These are phyloP conservation scores for Athelia psychrophila DNA, from an alignment of 1,284 basidiomycete genomes.

Conservation along the genomic window DNA sequence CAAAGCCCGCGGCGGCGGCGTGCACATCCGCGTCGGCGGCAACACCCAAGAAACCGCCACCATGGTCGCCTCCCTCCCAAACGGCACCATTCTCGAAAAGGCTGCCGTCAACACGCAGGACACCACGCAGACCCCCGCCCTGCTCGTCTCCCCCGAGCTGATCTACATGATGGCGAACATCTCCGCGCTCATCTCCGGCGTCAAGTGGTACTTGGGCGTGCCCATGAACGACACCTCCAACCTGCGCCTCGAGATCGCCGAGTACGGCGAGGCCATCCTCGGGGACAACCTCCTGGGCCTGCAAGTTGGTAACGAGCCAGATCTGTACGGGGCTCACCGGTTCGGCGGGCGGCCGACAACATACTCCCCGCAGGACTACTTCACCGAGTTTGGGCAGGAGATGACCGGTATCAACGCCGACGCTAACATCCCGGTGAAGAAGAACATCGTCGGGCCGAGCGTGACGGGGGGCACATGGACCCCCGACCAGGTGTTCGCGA, in stretches of 20 bases:
- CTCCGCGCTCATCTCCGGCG: constrained; percentile 33
- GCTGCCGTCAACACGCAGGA: constrained; percentile 28
- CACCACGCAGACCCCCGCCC: constrained; percentile 33
- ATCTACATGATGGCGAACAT: constrained; percentile 41
- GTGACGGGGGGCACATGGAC: constrained; percentile 50
- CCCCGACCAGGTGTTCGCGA: constrained; percentile 52
- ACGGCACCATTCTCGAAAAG: constrained; percentile 37
- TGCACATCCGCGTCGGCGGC: constrained; percentile 69
- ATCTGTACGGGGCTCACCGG: constrained; percentile 46
- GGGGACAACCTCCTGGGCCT: constrained; percentile 58
- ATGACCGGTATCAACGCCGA: constrained; percentile 39
- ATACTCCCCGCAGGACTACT: constrained; percentile 40
- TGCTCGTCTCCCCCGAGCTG: constrained; percentile 39
- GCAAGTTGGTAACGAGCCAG: constrained; percentile 71
- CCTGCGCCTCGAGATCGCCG: constrained; percentile 52
- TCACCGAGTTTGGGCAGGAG: constrained; percentile 30
- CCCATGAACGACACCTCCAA: constrained; percentile 52
- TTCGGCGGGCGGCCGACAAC: constrained; percentile 23
- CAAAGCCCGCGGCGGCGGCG: constrained; percentile 52
- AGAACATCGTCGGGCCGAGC: constrained; percentile 61
- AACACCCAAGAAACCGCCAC: constrained; percentile 71
- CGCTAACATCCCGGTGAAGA: constrained; percentile 37
- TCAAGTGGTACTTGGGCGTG: constrained; percentile 46
- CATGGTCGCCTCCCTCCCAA: constrained; percentile 36
- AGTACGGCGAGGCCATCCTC: constrained; percentile 45